phyloP scores from a whole-genome alignment of 2,329 filamentous ascomycete genomes.

The Lasiodiplodia hormozganensis region DNA sequence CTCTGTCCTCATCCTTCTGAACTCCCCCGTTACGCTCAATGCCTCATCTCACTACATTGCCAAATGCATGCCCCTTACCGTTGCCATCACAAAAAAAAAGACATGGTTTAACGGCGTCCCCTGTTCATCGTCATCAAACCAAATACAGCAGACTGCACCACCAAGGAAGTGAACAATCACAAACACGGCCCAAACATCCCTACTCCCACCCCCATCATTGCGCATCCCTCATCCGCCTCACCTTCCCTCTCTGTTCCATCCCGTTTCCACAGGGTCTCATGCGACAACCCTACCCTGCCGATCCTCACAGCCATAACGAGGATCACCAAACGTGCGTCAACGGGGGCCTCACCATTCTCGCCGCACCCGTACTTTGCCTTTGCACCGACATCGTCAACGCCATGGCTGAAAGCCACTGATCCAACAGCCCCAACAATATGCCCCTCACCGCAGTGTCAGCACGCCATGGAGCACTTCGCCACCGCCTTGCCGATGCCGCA shows the following conservation, averaged over 20 bases:
- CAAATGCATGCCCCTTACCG: background rate
- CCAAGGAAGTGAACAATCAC: background rate
- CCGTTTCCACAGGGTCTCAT: background rate
- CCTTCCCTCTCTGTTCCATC: background rate
- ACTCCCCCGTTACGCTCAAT: background rate
- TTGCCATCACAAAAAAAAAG: background rate
- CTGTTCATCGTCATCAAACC: background rate
- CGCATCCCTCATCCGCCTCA: constrained; percentile 6
- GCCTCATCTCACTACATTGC: background rate
- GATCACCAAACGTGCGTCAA: constrained; percentile 9
- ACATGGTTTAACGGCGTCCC: background rate
- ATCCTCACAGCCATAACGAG: background rate
- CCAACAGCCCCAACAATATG: background rate
- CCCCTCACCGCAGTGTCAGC: background rate
- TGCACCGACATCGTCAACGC: background rate
- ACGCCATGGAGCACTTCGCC: background rate
- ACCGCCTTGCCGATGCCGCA: background rate
- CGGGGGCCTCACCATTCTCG: constrained; percentile 12
- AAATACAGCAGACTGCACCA: background rate
- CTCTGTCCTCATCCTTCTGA: background rate
- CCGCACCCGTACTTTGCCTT: background rate
- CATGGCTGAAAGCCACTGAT: constrained; percentile 14
- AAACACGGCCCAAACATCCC: background rate
- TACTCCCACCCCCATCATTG: background rate
- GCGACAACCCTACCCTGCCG: background rate